phyloP scores from a whole-genome alignment of 768 basidiomycete species.

The Tricholoma terreum region DNA sequence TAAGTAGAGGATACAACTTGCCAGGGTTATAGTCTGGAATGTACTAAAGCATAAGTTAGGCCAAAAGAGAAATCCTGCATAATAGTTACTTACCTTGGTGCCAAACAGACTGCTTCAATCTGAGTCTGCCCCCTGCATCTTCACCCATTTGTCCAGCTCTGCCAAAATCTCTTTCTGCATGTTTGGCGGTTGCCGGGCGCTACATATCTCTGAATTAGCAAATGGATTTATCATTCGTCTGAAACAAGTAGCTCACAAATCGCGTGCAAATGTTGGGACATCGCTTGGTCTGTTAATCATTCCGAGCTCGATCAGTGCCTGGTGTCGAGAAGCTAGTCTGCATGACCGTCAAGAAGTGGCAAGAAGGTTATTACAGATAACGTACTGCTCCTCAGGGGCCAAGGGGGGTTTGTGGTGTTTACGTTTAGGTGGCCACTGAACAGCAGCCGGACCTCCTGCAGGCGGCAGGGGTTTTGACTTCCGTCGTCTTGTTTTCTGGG shows the following conservation, averaged over 20 bases:
- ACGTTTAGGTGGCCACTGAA: conserved; percentile 64
- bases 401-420: conserved; percentile 50
- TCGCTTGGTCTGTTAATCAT: conserved; percentile 53
- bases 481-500: conserved; percentile 30
- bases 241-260: conserved; percentile 50
- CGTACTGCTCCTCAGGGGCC: conserved; percentile 52
- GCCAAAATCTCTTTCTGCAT: conserved; percentile 42
- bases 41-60: not conserved
- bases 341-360: not conserved
- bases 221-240: not conserved
- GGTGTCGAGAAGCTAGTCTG: conserved; percentile 54
- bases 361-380: not conserved
- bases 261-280: conserved; percentile 54
- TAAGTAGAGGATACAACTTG: too few species aligned
- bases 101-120: conserved; percentile 1
- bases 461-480: conserved; percentile 15
- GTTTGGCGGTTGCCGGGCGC: conserved; percentile 38
- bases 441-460: conserved; percentile 31
- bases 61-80: not conserved
- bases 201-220: conserved; percentile 12
- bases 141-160: conserved; percentile 36
- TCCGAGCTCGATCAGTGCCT: conserved; percentile 60
- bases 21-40: too few species aligned
- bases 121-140: conserved; percentile 13
- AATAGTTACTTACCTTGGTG: not conserved